Evolutionary conservation across 208 protist species (phyloP), one percentile per base, ranked within the genome.

Genomic region (Leishmania mexicana): DNA sequence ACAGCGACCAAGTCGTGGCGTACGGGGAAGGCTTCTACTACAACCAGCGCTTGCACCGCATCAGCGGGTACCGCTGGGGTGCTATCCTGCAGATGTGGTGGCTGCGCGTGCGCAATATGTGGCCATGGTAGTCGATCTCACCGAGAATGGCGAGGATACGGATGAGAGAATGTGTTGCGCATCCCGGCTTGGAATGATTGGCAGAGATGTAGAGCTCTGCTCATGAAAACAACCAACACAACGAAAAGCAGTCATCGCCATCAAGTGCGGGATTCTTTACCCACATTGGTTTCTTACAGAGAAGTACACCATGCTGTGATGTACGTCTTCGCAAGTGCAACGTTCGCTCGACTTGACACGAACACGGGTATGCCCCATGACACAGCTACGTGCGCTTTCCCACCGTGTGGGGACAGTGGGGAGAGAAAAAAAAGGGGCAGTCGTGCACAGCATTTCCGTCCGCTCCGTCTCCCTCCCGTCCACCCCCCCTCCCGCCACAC

Each of bases 1-100:
- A 79, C 53, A 75, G 81, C 21, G 75, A 47, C 3, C 51, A 83
- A 54, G 79, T 83, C 47, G 79, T 90, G 17, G 75, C 49, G 13
- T 68, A 89, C 68, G 93, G 93, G 21, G 93, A 96, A 64, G 93
- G 93, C 17, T 67, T 67, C 19, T 92, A 84, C 73, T 96, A 94
- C 86, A 95, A 93, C 62, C 71, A 80, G 35, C 91, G 93, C 0
- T 82, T 95, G 54, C 92, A 96, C 65, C 78, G 84, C 62, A 75
- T 96, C 21, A 90, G 86, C 42, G 93, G 92, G 40, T 83, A 84
- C 35, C 87, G 87, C 76, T 87, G 84, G 79, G 89, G 85, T 15
- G 84, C 87, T 3, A 28, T 10, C 24, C n/a, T 85, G 40, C 77
- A 83, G 21, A 38, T 47, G 13, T 78, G 38, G 70, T 80, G 89